Conservation (phyloP, 495 filamentous ascomycete species). For the Penicillium flavigenum region DNA sequence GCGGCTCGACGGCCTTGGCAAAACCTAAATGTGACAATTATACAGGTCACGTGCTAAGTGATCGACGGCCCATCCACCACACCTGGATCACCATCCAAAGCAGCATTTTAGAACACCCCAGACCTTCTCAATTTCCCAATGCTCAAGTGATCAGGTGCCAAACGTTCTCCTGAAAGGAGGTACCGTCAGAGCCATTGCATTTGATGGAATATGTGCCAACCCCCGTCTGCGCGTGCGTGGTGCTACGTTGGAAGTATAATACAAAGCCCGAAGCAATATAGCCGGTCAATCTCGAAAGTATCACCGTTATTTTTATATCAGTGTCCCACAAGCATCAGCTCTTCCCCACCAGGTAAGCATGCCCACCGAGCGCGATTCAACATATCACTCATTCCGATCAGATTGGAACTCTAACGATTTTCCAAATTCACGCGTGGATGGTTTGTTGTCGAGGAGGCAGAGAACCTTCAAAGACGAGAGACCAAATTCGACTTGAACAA, state of each 20-base stretch:
- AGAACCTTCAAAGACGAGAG: too few species aligned
- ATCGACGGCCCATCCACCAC: too few species aligned
- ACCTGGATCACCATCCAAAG: too few species aligned
- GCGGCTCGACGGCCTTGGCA: constrained; percentile 2
- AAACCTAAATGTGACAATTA: neutral
- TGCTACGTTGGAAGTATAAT: constrained; percentile 12
- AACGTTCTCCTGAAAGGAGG: neutral
- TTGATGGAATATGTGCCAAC: constrained; percentile 18
- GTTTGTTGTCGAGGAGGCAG: constrained; percentile 36
- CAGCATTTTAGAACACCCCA: too few species aligned
- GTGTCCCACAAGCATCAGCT: constrained; percentile 1
- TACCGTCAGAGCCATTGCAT: neutral
- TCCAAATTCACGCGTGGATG: constrained; percentile 39
- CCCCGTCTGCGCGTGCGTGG: constrained; percentile 18
- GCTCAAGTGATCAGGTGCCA: too few species aligned
- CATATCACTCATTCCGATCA: constrained; percentile 18
- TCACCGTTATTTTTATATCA: neutral
- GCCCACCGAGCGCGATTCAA: constrained; percentile 7
- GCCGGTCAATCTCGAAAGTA: constrained; percentile 17
- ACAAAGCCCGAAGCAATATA: constrained; percentile 13
- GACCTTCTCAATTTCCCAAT: too few species aligned
- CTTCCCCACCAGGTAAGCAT: constrained; percentile 23
- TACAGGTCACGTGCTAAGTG: neutral
- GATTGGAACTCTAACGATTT: constrained; percentile 37
- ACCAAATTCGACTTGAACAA: constrained; percentile 36